These are phyloP conservation scores for Sporothrix humicola DNA, from an alignment of 2,329 filamentous ascomycete species.

Conservation along the genomic window DNA sequence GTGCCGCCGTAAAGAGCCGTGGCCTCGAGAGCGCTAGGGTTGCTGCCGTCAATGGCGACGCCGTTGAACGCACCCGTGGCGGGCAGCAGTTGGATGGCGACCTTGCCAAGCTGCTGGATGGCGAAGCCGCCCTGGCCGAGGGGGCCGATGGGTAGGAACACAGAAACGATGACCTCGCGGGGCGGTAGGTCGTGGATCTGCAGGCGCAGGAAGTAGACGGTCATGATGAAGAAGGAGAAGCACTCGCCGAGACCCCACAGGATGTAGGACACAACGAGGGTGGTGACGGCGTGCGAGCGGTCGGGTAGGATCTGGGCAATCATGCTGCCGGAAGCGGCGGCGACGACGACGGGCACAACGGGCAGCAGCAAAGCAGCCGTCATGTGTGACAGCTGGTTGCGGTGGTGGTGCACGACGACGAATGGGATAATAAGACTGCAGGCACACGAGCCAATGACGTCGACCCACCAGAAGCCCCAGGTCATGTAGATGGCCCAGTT, in stretches of 20 bases:
- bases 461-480: constrained; percentile 61
- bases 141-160: constrained; percentile 67
- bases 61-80: constrained; percentile 48
- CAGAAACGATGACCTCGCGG: constrained; percentile 67
- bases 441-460: constrained; percentile 53
- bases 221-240: constrained; percentile 66
- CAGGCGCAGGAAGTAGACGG: constrained; percentile 72
- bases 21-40: constrained; percentile 48
- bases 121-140: constrained; percentile 66
- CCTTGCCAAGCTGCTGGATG: constrained; percentile 51
- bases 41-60: constrained; percentile 16
- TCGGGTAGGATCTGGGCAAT: constrained; percentile 65
- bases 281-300: constrained; percentile 61
- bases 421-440: constrained; percentile 57
- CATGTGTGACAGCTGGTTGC: constrained; percentile 51
- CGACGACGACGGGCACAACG: constrained; percentile 66
- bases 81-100: constrained; percentile 46
- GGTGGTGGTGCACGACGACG: constrained; percentile 48
- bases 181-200: constrained; percentile 70
- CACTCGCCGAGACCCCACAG: constrained; percentile 69
- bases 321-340: constrained; percentile 67
- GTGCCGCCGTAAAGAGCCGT: constrained; percentile 53
- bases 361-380: constrained; percentile 67
- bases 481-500: constrained; percentile 55
- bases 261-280: constrained; percentile 68